A percentile compares a stretch with the other conserved stretches of the same genome.
Evolutionary conservation across 768 basidiomycete genomes (phyloP).

Genomic region (Mycena floridula): DNA sequence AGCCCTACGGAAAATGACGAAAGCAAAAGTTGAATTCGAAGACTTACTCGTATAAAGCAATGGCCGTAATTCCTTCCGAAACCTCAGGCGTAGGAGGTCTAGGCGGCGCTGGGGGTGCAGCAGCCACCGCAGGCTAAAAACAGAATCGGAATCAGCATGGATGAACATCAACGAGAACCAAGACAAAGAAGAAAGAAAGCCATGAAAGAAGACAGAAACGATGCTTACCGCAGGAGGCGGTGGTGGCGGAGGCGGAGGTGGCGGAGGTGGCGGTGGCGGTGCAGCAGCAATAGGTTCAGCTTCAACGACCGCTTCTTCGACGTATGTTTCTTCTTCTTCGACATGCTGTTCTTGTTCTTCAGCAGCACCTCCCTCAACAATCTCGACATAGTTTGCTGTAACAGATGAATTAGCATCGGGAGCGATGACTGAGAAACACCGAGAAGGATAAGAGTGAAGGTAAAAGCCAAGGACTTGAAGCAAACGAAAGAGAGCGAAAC

Average conservation of each 20-base stretch:
- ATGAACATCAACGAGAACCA: not conserved
- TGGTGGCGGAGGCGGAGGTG: constrained; percentile 47
- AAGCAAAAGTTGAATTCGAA: too few species aligned
- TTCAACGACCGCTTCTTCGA: constrained; percentile 28
- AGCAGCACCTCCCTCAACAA: too few species aligned
- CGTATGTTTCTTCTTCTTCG: not conserved
- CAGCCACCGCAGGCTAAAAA: not conserved
- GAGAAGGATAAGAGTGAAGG: too few species aligned
- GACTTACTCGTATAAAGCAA: constrained; percentile 71
- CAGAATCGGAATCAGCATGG: not conserved
- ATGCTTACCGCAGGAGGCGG: constrained; percentile 34
- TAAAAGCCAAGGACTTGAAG: too few species aligned
- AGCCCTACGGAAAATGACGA: not conserved
- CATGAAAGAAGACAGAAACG: constrained; percentile 4
- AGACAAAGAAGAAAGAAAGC: not conserved
- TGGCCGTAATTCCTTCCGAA: constrained; percentile 54
- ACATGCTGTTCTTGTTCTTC: constrained; percentile 3
- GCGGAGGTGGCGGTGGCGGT: constrained; percentile 54
- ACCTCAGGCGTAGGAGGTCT: constrained; percentile 37
- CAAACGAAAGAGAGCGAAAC: too few species aligned
- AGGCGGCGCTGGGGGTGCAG: constrained; percentile 20
- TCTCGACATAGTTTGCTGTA: constrained; percentile 87
- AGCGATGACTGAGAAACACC: too few species aligned
- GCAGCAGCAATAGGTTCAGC: constrained; percentile 35
- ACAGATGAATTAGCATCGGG: too few species aligned